Conservation (phyloP, 805 yeast genomes). For the Schwanniomyces yamadae region DNA sequence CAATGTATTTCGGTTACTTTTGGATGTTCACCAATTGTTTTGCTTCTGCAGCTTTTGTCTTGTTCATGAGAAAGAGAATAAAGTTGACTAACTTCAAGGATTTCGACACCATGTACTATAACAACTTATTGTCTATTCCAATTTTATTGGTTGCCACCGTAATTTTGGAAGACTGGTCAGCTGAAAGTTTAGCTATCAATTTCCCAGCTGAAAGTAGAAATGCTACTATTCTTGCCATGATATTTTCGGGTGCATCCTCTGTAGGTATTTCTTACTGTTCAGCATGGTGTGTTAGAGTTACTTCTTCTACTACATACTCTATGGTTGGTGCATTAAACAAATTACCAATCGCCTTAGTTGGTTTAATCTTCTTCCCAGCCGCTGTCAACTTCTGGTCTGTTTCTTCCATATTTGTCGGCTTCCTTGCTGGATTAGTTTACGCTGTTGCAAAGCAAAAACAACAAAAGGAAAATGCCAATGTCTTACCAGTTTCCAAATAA, state of each 20-base stretch:
- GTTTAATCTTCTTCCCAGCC: slow-evolving; percentile 91
- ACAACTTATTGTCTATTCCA: slow-evolving; percentile 91
- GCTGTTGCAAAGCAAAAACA: slow-evolving; percentile 95
- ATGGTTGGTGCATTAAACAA: slow-evolving; percentile 99
- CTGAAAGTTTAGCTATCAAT: slow-evolving; percentile 69
- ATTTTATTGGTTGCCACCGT: slow-evolving; percentile 75
- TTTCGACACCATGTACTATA: slow-evolving; percentile 97
- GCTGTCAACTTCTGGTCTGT: slow-evolving; percentile 91
- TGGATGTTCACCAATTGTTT: slow-evolving; percentile 98
- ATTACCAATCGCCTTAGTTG: slow-evolving; percentile 94
- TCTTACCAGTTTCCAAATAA: slow-evolving; percentile 25
- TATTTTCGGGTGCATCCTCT: slow-evolving; percentile 89
- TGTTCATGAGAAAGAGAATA: slow-evolving; percentile 96
- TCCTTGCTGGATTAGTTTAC: slow-evolving; percentile 92
- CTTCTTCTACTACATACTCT: slow-evolving; percentile 96
- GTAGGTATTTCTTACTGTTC: slow-evolving; percentile 98
- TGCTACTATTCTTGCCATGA: slow-evolving; percentile 75
- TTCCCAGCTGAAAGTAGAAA: slow-evolving; percentile 73
- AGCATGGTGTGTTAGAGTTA: slow-evolving; percentile 99
- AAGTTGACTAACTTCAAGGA: slow-evolving; percentile 96
- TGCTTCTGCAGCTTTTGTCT: slow-evolving; percentile 89
- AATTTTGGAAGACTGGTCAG: slow-evolving; percentile 88
- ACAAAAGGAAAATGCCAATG: slow-evolving; percentile 44
- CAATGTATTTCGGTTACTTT: slow-evolving; percentile 71
- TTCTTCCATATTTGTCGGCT: slow-evolving; percentile 88